Conservation (phyloP, 208 protist genomes). For the Vickermania ingenoplastis region DNA sequence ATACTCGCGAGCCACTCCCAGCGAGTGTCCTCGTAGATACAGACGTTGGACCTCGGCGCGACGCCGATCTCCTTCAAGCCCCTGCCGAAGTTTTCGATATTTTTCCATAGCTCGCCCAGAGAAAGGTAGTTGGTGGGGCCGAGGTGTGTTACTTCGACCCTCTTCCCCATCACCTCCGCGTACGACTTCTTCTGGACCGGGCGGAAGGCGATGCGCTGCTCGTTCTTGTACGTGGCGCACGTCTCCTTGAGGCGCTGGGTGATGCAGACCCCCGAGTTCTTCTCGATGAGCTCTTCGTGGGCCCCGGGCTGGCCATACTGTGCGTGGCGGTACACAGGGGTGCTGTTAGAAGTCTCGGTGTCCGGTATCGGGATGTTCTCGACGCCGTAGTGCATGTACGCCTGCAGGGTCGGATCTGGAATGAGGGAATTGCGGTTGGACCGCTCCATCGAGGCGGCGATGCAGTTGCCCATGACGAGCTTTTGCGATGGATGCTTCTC, state of each 20-base stretch:
- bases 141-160: conserved; percentile 42
- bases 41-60: conserved; percentile 22
- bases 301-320: conserved; percentile 6
- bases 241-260: conserved; percentile 16
- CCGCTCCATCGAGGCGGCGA: conserved; percentile 28
- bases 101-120: conserved; percentile 27
- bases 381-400: conserved; percentile 19
- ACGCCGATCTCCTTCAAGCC: conserved; percentile 44
- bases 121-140: conserved; percentile 14
- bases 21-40: conserved; percentile 78
- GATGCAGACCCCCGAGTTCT: conserved; percentile 16
- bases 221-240: conserved; percentile 11
- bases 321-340: conserved; percentile 36
- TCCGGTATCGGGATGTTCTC: conserved; percentile 19
- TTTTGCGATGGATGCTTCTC: not conserved
- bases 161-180: conserved; percentile 7
- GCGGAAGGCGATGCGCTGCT: conserved; percentile 26
- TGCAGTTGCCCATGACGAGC: conserved; percentile 29
- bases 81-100: conserved; percentile 30
- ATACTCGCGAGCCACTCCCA: conserved; percentile 69
- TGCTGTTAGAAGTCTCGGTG: conserved; percentile 34
- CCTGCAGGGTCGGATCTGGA: conserved; percentile 9
- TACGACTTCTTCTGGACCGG: conserved; percentile 14
- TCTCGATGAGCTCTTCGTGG: conserved; percentile 12
- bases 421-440: conserved; percentile 17